Conservation (phyloP, 257 asterid genomes). For the Verbascum thapsus region DNA sequence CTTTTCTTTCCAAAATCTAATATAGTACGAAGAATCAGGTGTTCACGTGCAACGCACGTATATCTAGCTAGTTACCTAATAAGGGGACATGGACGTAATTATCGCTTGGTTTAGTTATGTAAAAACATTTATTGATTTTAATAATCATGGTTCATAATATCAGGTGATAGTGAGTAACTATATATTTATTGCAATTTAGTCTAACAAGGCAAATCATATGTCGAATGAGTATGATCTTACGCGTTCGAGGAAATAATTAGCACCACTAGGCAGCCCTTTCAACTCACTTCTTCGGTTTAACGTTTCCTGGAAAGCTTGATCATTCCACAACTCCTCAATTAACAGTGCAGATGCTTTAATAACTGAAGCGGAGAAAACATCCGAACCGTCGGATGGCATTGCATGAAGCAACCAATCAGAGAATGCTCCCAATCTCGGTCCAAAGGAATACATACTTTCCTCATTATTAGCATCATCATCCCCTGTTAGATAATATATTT, state of each 20-base stretch:
- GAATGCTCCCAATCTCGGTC: slow-evolving; percentile 50
- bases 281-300: slow-evolving; percentile 53
- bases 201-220: slow-evolving; percentile 7
- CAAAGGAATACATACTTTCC: slow-evolving; percentile 44
- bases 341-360: slow-evolving; percentile 54
- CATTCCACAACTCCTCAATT: slow-evolving; percentile 50
- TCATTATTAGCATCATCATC: slow-evolving; percentile 30
- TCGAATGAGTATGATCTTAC: slow-evolving; percentile 37
- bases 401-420: slow-evolving; percentile 63
- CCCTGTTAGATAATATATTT: slow-evolving; percentile 39
- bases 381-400: slow-evolving; percentile 49
- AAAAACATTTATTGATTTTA: not conserved
- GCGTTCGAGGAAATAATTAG: slow-evolving; percentile 59
- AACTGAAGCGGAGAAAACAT: slow-evolving; percentile 42
- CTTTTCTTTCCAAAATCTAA: no score
- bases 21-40: no score
- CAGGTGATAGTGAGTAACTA: not conserved
- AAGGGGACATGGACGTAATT: no score
- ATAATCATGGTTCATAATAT: not conserved
- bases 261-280: slow-evolving; percentile 48
- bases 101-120: no score
- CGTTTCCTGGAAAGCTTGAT: slow-evolving; percentile 52
- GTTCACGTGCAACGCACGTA: no score
- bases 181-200: not conserved
- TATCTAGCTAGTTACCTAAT: no score